Base-by-base conservation (phyloP, 2,329 filamentous ascomycete genomes). In the Blastomyces percursus region DNA sequence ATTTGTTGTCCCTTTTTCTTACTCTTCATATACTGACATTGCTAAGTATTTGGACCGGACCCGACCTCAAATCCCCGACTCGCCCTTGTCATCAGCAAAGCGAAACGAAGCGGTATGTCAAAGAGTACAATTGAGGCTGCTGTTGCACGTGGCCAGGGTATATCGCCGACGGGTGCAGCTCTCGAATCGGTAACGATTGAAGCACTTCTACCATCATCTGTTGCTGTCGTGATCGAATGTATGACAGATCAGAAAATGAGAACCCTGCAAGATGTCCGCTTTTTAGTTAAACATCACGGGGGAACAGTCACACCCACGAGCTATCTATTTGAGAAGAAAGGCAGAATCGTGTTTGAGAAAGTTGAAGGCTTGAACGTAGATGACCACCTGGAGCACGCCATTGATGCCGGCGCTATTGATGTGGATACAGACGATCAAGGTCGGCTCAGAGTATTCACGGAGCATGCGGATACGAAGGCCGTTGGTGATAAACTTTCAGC, bases 71-170 rank as follows among this genome's bases (percentile, higher is more conserved):
- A 97, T 72, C 82, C 90, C 1, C 86, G 87, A 66, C 82, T 99
- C 57, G 88, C 87, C 27, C 80, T 85, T 35, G 82, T 88, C 16
- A 84, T 97, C 62, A 76, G 83, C 21, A 84, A 82, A 60, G 93
- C 93, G 52, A 96, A 94, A 78, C 92, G 91, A 79, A 87, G 85
- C 64, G 89, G 88, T 67, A 87, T 96, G 57, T 90, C 92, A 1
- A 96, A 96, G 76, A 79, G 85, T 24, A 82, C 85, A 1, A 96
- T 97, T 68, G 92, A 97, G 74, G 81, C 82, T 16, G 91, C 94
- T 61, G 87, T 99, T 67, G 89, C 91, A 16, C 86, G 91, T 56
- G 94, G 94, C 1, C 92, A 96, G 73, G 93, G 94, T 51, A 83
- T 87, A 66, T 92, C 91, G 30, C 77, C 85, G 1, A 83, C 83